Evolutionary conservation across 768 basidiomycete species (phyloP), one percentile per base, ranked within the genome.

Genomic region (Scleroderma citrinum): DNA sequence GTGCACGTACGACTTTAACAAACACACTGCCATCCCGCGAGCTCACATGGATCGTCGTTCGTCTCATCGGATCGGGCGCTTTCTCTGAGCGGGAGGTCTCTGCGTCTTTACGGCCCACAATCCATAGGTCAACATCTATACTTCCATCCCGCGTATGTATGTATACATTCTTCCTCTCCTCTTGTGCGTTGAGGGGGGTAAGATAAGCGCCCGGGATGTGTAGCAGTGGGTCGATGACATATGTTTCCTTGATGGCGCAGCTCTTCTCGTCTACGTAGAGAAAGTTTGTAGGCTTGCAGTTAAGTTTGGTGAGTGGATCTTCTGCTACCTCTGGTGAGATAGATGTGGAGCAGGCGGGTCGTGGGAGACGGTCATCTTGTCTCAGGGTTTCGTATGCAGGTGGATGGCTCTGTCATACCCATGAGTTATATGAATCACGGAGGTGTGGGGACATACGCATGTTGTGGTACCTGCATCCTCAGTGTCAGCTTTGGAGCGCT

Each of bases 51-150:
- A 49, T 16, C 8, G 41, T 44, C 2, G 48, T 44, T 17, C 48
- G 37, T n/a, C n/a, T n/a, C n/a, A n/a, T n/a, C n/a, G n/a, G n/a
- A n/a, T n/a, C n/a, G n/a, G n/a, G n/a, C n/a, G n/a, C n/a, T n/a
- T n/a, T n/a, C n/a, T n/a, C n/a, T n/a, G n/a, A n/a, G n/a, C n/a
- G n/a, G n/a, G n/a, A 29, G 26, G 8, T 29, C 26, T 8, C 26
- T 29, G 4, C 26, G 26, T 29, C 21, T 12, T 51, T 37, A 20
- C 21, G 50, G 14, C 52, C 50, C 4, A 71, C 36, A 43, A 78
- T 44, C 56, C 68, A 74, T 21, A 80, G 53, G 0, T 76, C 69
- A 7, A 65, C 72, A 2, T 68, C 53, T 3, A 80, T 63, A 4
- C 51, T 47, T 3, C 73, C 69, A 50, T 68, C 63, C 20, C 39